Percentiles rank a stretch among this genome's conserved stretches.
phyloP scores from a whole-genome alignment of 306 rosid genomes.

The Dalbergia oliveri region DNA sequence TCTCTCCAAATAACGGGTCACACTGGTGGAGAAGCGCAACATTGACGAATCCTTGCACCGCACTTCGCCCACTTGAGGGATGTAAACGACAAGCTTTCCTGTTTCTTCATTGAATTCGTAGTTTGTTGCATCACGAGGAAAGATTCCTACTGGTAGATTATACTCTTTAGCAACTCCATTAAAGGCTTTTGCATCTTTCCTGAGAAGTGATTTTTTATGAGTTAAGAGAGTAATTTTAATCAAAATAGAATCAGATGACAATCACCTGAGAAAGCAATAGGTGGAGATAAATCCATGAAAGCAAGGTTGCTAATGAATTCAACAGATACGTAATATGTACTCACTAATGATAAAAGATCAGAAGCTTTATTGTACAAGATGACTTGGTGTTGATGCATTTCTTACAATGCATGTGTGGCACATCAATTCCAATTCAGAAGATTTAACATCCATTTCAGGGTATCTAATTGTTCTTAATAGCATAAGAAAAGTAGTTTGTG shows the following conservation, averaged over 20 bases:
- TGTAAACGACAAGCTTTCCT: constrained; percentile 73
- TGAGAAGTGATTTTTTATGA: constrained; percentile 33
- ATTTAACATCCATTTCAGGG: not conserved
- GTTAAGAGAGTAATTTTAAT: constrained; percentile 23
- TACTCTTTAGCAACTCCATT: constrained; percentile 83
- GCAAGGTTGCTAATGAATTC: not conserved
- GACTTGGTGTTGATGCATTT: not conserved
- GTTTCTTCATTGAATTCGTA: constrained; percentile 90
- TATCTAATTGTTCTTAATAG: constrained; percentile 7
- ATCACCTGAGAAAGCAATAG: constrained; percentile 1
- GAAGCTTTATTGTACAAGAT: constrained; percentile 9
- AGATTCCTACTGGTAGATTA: constrained; percentile 82
- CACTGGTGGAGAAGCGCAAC: constrained; percentile 74
- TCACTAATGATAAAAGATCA: constrained; percentile 5
- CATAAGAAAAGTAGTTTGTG: not conserved
- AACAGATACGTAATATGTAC: not conserved
- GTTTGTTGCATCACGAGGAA: constrained; percentile 95
- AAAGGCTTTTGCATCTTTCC: constrained; percentile 96
- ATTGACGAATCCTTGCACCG: constrained; percentile 90
- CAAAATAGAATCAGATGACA: not conserved
- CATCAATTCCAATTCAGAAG: not conserved
- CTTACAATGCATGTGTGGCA: constrained; percentile 9
- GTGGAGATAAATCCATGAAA: not conserved
- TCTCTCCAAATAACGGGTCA: constrained; percentile 86
- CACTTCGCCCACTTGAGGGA: constrained; percentile 82